phyloP scores from a whole-genome alignment of 2,329 filamentous ascomycete genomes.

The Cladophialophora bantiana region DNA sequence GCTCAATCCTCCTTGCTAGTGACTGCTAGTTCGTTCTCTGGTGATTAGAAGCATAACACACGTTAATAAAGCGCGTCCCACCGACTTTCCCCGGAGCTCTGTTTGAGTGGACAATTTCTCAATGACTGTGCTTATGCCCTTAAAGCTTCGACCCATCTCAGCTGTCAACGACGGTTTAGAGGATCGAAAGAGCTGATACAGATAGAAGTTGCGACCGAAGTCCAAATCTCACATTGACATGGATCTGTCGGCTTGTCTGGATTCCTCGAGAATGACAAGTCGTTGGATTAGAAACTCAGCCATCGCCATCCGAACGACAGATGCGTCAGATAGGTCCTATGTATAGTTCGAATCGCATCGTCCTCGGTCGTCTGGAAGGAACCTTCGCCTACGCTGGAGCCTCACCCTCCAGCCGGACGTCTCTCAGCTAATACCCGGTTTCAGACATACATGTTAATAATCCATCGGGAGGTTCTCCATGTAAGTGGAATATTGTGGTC shows the following conservation, averaged over 20 bases:
- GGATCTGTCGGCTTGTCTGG: constrained; percentile 35
- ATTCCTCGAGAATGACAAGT: constrained; percentile 36
- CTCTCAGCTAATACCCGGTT: not conserved
- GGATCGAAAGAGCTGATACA: constrained; percentile 6
- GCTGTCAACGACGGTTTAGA: constrained; percentile 21
- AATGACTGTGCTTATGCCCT: constrained; percentile 17
- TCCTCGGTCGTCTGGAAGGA: no score
- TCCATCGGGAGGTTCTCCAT: not conserved
- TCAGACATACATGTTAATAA: not conserved
- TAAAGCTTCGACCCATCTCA: constrained; percentile 20
- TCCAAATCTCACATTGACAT: constrained; percentile 39
- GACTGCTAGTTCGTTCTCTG: no score
- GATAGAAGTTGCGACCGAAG: constrained; percentile 26
- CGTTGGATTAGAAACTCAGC: constrained; percentile 37
- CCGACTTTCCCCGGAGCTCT: constrained; percentile 33
- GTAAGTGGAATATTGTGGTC: not conserved
- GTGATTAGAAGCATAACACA: no score
- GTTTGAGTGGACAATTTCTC: constrained; percentile 33
- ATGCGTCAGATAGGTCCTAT: constrained; percentile 12
- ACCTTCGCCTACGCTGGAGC: no score
- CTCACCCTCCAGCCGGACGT: not conserved
- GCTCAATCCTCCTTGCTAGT: no score
- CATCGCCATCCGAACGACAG: constrained; percentile 32
- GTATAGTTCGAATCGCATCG: no score
- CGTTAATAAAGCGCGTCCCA: not conserved